Evolutionary conservation across 331 rosid genomes (phyloP), one percentile per base, ranked within the genome.

Genomic region (Ulmus americana): DNA sequence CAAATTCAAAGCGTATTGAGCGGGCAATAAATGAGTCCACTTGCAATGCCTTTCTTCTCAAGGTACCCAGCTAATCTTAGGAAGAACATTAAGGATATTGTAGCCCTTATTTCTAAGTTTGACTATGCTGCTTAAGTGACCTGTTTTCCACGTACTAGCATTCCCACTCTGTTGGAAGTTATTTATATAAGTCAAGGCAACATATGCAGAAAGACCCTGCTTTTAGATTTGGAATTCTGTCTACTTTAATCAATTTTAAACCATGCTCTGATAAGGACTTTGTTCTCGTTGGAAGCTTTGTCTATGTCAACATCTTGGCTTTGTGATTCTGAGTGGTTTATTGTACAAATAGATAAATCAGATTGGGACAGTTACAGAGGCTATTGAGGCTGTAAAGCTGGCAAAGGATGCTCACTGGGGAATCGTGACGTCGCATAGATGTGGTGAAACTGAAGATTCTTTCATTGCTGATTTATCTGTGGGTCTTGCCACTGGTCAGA

Each of bases 381-480:
- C 84, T 72, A 80, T 92, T 76, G 95, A 92, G 68, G 91, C 82
- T 67, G 95, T 89, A 74, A 92, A 85, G 80, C 78, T 80, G 75
- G 90, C 98, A 56, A 85, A 83, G 78, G 98, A 82, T 63, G 96
- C 86, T 1, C 84, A 83, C 57, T 89, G 87, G 96, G 95, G 94
- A 68, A 85, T 92, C 68, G 84, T 92, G 73, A 78, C 83, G 2
- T 86, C 98, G 65, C 96, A 92, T 65, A 86, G 98, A 80, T 76
- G 89, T 74, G 98, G 98, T 45, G 98, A 92, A 86, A 88, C 95
- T 43, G 80, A 81, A 55, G 98, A 89, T 56, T 82, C 95, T 59
- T 89, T 92, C 72, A 84, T 92, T 50, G 95, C 98, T 6, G 98
- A 92, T 75, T 86, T 92, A 59, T 78, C 98, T 22, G 98, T 92